Evolutionary conservation across 805 yeast genomes (phyloP).

Genomic region (Spathaspora sp.): DNA sequence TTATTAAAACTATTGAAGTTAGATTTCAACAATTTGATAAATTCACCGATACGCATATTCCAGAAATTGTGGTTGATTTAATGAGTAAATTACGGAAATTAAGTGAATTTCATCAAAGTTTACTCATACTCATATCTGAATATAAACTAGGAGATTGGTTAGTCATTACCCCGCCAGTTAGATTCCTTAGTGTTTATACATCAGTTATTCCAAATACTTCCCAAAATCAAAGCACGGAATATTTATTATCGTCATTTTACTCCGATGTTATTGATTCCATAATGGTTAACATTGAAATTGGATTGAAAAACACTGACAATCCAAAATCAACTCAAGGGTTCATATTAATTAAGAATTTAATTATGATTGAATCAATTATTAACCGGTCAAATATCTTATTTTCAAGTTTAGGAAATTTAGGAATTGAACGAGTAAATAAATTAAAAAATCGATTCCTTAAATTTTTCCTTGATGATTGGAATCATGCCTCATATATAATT

Average conservation of each 20-base stretch:
- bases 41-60: conserved; percentile 58
- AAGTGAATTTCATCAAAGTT: conserved; percentile 57
- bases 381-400: conserved; percentile 53
- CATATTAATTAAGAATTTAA: conserved; percentile 65
- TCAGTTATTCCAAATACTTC: conserved; percentile 41
- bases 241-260: conserved; percentile 60
- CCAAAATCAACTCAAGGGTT: conserved; percentile 58
- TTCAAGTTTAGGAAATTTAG: conserved; percentile 53
- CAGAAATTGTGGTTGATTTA: conserved; percentile 69
- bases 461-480: conserved; percentile 76
- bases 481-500: conserved; percentile 66
- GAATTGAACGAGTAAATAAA: conserved; percentile 60
- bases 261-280: conserved; percentile 79
- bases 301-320: conserved; percentile 39
- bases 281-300: conserved; percentile 59
- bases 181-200: conserved; percentile 41
- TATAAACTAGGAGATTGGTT: conserved; percentile 68
- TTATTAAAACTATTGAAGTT: conserved; percentile 52
- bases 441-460: conserved; percentile 72
- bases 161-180: conserved; percentile 54
- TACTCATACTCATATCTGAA: conserved; percentile 44
- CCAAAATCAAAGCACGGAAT: conserved; percentile 39
- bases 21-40: conserved; percentile 28
- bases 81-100: conserved; percentile 65
- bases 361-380: conserved; percentile 70